Base-by-base conservation (phyloP, 2,329 filamentous ascomycete species). In the Polytolypa hystricis region DNA sequence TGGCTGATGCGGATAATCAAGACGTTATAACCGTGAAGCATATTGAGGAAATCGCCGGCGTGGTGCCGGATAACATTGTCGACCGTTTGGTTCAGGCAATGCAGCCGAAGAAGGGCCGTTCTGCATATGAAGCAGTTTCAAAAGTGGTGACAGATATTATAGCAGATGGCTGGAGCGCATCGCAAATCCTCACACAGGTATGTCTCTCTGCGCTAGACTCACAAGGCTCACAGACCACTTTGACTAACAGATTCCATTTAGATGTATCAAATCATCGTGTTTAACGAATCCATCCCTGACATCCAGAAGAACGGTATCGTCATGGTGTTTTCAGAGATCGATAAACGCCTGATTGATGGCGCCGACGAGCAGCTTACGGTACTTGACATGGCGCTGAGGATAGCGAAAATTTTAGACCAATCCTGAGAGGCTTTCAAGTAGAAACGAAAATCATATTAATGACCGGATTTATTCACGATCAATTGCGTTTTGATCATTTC, bases 141-240 rank as follows among this genome's bases (percentile, higher is more conserved):
- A 77, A 77, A 46, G 79, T 84, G 4, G 82, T 96, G 4, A 84
- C 87, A 50, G 82, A 94, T 46, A 78, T 98, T 68, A 79, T 96
- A 31, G 89, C 89, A 0, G 91, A 96, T 62, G 91, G 91, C 6
- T 98, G 91, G 89, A 95, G 87, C 57, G 91, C 89, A 16, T 78
- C 79, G 5, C 91, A 96, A 61, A 75, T 95, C 17, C 71, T 96
- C 25, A 67, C 73, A 12, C 86, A 94, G 70, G 80, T 82, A 64
- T 60, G 65, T 52, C 33, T 26, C 31, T 6, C 5, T 2, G 12
- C 27, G 15, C 35, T 18, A 9, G 18, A 8, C 28, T 12, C 19
- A 4, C 19, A 23, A 25, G 28, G 5, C 21, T 18, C 4, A 10
- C 5, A 20, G 17, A 26, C 11, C 12, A 17, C 11, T 18, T 12